Percentiles rank a stretch among this genome's conserved stretches.
These are phyloP conservation scores for Metarhizium sp. DNA, from an alignment of 2,329 filamentous ascomycete species.

Conservation along the genomic window DNA sequence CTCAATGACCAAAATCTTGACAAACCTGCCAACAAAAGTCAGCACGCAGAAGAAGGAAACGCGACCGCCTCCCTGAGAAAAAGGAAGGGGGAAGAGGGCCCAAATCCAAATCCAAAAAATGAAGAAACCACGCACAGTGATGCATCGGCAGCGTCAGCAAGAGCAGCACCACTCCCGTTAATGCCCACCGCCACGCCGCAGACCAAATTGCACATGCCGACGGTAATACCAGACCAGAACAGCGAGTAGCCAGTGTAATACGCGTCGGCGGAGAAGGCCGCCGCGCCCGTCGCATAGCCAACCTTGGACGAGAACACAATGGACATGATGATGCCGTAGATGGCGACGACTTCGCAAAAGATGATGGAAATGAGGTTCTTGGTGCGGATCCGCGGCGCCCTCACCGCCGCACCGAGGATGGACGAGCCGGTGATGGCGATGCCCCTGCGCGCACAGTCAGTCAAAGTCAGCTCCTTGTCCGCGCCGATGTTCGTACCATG, in stretches of 20 bases:
- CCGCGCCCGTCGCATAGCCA: slow-evolving; percentile 41
- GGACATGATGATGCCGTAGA: slow-evolving; percentile 99
- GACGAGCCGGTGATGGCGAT: slow-evolving; percentile 98
- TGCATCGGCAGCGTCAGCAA: slow-evolving; percentile 90
- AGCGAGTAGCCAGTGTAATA: slow-evolving; percentile 93
- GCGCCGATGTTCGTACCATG: slow-evolving; percentile 56
- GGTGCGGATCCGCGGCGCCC: slow-evolving; percentile 91
- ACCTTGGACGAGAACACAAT: slow-evolving; percentile 89
- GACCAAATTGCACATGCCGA: slow-evolving; percentile 89
- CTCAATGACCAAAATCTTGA: slow-evolving; percentile 97
- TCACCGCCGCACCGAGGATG: slow-evolving; percentile 92
- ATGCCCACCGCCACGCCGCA: slow-evolving; percentile 96
- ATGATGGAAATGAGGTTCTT: slow-evolving; percentile 99
- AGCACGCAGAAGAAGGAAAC: slow-evolving; percentile 7
- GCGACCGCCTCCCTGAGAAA: neutral
- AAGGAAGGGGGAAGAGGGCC: too few species aligned
- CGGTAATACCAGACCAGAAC: slow-evolving; percentile 92
- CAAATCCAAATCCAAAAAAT: neutral
- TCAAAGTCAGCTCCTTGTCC: too few species aligned
- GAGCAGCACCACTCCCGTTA: slow-evolving; percentile 90
- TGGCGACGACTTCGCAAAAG: slow-evolving; percentile 99
- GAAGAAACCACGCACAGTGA: slow-evolving; percentile 57
- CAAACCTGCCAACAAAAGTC: slow-evolving; percentile 55
- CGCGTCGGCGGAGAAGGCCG: slow-evolving; percentile 63
- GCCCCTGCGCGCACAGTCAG: slow-evolving; percentile 51